Evolutionary conservation across 148 eudicot genomes (phyloP).

Genomic region (Fallopia convolvulus): DNA sequence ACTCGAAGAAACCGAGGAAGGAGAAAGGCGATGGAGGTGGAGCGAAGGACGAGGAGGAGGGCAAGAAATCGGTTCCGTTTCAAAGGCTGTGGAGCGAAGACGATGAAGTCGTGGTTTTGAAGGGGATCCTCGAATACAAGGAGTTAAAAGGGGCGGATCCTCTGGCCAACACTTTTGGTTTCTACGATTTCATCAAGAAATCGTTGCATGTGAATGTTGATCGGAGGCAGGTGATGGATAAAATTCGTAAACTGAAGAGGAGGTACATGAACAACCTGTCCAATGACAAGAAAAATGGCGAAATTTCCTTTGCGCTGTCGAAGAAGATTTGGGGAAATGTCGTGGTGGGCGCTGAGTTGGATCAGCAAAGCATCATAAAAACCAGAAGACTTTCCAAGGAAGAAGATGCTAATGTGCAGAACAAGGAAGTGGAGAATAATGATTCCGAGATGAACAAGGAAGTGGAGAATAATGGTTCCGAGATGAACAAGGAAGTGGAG

Average conservation of each 20-base stretch:
- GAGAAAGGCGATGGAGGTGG: slow-evolving; percentile 13
- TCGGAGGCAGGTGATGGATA: slow-evolving; percentile 29
- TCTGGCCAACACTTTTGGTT: slow-evolving; percentile 18
- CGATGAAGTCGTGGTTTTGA: slow-evolving; percentile 35
- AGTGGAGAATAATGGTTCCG: no score
- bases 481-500: not conserved
- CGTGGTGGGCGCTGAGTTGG: not conserved
- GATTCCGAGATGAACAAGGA: no score
- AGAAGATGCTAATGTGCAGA: not conserved
- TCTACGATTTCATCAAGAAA: slow-evolving; percentile 29
- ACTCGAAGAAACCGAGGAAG: slow-evolving; percentile 13
- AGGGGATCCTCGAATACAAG: slow-evolving; percentile 41
- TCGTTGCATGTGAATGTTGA: slow-evolving; percentile 26
- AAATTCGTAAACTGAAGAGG: slow-evolving; percentile 32
- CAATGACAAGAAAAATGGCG: slow-evolving; percentile 23
- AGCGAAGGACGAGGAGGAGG: not conserved
- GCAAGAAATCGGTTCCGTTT: slow-evolving; percentile 17
- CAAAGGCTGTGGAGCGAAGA: slow-evolving; percentile 46
- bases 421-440: not conserved
- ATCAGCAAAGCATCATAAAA: not conserved
- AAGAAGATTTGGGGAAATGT: slow-evolving; percentile 33
- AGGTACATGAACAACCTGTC: slow-evolving; percentile 22
- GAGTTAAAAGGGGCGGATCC: slow-evolving; percentile 26
- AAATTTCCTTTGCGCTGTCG: slow-evolving; percentile 24
- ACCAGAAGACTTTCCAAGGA: not conserved